A percentile compares a stretch with the other conserved stretches of the same genome.
Evolutionary conservation across 164 flowering plant species (phyloP).

Genomic region (Umbellularia californica): DNA sequence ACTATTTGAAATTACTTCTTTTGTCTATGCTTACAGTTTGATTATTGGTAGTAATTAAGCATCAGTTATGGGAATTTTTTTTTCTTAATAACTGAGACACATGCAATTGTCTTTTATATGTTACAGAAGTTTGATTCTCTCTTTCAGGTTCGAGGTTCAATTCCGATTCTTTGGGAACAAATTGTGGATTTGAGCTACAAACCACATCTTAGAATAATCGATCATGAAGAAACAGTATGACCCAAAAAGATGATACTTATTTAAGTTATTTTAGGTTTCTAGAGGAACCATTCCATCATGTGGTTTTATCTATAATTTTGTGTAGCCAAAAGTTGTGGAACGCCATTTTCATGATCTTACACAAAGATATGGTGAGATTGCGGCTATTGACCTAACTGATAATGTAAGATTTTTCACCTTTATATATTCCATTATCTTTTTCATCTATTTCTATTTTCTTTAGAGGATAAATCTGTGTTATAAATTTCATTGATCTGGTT

Average conservation of each 20-base stretch:
- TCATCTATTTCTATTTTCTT: slow-evolving; percentile 3
- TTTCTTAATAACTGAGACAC: not conserved
- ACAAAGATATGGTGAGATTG: slow-evolving; percentile 78
- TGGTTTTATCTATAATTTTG: not conserved
- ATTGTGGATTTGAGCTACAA: slow-evolving; percentile 98
- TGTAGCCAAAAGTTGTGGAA: slow-evolving; percentile 75
- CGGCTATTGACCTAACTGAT: slow-evolving; percentile 80
- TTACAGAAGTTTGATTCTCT: slow-evolving; percentile 5
- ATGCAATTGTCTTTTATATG: slow-evolving; percentile 1
- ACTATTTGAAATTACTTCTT: not conserved
- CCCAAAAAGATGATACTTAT: not conserved
- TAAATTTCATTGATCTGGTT: not conserved
- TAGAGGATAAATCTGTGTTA: slow-evolving; percentile 5
- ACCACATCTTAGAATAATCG: slow-evolving; percentile 63
- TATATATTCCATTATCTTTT: not conserved
- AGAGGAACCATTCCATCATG: slow-evolving; percentile 4
- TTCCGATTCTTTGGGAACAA: slow-evolving; percentile 99
- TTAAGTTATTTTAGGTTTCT: not conserved
- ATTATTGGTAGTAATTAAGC: not conserved
- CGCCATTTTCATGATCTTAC: slow-evolving; percentile 81
- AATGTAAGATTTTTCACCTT: slow-evolving; percentile 38
- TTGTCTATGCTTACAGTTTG: not conserved
- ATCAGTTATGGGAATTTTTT: not conserved
- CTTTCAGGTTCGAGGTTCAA: slow-evolving; percentile 88
- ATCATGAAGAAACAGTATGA: slow-evolving; percentile 73